Conservation (phyloP, 2,329 filamentous ascomycete genomes). For the Clonostachys chloroleuca region DNA sequence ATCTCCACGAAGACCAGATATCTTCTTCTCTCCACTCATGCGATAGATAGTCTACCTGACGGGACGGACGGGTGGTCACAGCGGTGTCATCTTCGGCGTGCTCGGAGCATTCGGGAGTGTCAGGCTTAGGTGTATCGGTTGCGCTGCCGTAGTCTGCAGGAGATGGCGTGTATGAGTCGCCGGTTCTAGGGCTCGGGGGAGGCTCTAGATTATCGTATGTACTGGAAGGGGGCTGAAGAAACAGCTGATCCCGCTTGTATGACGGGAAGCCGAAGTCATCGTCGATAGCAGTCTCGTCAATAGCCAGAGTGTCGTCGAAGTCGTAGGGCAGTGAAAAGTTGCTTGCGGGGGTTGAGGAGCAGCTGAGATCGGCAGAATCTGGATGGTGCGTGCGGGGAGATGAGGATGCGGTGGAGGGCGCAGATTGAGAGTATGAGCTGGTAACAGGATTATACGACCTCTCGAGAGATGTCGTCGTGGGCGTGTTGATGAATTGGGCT, state of each 20-base stretch:
- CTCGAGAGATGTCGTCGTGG: slow-evolving; percentile 29
- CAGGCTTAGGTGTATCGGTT: slow-evolving; percentile 50
- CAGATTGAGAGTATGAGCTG: slow-evolving; percentile 38
- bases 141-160: slow-evolving; percentile 50
- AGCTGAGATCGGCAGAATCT: slow-evolving; percentile 52
- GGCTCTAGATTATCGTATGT: slow-evolving; percentile 39
- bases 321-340: slow-evolving; percentile 58
- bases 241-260: slow-evolving; percentile 42
- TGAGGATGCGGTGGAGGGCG: slow-evolving; percentile 48
- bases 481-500: slow-evolving; percentile 43
- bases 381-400: slow-evolving; percentile 47
- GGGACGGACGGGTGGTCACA: slow-evolving; percentile 68
- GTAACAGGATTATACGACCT: slow-evolving; percentile 30
- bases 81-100: slow-evolving; percentile 77
- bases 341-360: slow-evolving; percentile 58
- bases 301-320: slow-evolving; percentile 41
- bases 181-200: slow-evolving; percentile 43
- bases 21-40: slow-evolving; percentile 94
- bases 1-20: slow-evolving; percentile 96
- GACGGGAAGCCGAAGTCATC: slow-evolving; percentile 42
- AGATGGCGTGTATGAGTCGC: slow-evolving; percentile 46
- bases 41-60: slow-evolving; percentile 93
- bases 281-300: slow-evolving; percentile 33
- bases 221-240: slow-evolving; percentile 19
- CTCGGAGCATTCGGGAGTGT: slow-evolving; percentile 49